Conservation (phyloP, 208 protist genomes). For the Acanthamoeba divionensis region DNA sequence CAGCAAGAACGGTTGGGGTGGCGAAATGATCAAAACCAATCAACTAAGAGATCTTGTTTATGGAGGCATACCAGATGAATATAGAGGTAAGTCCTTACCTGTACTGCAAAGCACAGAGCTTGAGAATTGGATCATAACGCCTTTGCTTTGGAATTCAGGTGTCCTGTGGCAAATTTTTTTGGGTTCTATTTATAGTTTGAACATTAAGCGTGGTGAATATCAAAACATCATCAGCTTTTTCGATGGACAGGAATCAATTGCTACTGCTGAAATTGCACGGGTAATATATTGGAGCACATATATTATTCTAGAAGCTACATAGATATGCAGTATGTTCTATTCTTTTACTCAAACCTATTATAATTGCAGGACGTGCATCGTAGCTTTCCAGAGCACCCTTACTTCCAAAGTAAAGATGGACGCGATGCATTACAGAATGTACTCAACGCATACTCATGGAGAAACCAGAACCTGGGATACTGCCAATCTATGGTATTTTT, state of each 20-base stretch:
- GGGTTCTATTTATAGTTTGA: background rate
- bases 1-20: background rate
- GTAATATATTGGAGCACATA: background rate
- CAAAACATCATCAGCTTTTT: background rate
- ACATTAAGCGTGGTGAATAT: background rate
- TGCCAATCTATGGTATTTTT: slow-evolving; percentile 71
- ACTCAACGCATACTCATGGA: slow-evolving; percentile 68
- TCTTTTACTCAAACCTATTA: background rate
- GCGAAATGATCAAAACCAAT: background rate
- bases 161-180: slow-evolving; percentile 7
- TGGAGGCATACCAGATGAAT: slow-evolving; percentile 14
- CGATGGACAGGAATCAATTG: background rate
- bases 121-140: background rate
- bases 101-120: background rate
- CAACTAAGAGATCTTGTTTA: background rate
- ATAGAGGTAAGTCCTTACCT: background rate
- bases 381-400: slow-evolving; percentile 75
- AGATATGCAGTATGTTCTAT: background rate
- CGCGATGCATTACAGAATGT: slow-evolving; percentile 59
- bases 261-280: background rate
- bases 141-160: background rate
- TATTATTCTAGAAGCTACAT: background rate
- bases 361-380: slow-evolving; percentile 63
- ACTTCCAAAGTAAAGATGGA: too few species aligned
- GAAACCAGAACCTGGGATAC: slow-evolving; percentile 74